Conservation (phyloP, 129 eudicot species). For the Cynara cardunculus region DNA sequence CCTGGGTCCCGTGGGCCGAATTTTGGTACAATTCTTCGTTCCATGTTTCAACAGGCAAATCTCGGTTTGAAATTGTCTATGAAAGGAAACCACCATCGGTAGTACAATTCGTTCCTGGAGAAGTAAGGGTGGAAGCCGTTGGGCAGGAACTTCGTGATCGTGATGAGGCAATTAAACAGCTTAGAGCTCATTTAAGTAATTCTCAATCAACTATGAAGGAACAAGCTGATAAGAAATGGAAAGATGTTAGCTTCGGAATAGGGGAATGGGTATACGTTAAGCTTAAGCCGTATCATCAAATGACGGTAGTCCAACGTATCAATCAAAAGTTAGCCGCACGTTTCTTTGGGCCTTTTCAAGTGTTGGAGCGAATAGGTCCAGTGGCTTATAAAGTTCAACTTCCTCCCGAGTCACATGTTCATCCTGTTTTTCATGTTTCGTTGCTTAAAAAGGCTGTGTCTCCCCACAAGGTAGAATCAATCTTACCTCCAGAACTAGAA, state of each 20-base stretch:
- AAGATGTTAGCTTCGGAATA: neutral
- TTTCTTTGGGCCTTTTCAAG: neutral
- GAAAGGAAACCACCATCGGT: neutral
- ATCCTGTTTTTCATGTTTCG: neutral
- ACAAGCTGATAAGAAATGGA: neutral
- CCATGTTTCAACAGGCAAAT: neutral
- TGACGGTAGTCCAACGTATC: neutral
- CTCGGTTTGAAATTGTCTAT: neutral
- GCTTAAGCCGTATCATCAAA: neutral
- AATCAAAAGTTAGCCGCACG: neutral
- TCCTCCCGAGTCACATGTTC: neutral
- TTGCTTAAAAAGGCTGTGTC: neutral
- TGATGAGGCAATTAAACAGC: neutral
- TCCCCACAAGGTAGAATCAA: neutral
- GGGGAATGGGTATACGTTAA: constrained; percentile 6
- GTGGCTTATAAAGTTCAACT: neutral
- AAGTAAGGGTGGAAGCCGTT: neutral
- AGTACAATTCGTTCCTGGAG: neutral
- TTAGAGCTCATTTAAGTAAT: neutral
- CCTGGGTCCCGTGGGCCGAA: neutral
- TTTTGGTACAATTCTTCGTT: neutral
- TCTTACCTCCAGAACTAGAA: neutral
- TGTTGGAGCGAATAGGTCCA: neutral
- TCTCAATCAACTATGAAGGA: neutral
- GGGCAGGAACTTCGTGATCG: neutral